Conservation (phyloP, 2,329 filamentous ascomycete species). For the Xylariales sp. region DNA sequence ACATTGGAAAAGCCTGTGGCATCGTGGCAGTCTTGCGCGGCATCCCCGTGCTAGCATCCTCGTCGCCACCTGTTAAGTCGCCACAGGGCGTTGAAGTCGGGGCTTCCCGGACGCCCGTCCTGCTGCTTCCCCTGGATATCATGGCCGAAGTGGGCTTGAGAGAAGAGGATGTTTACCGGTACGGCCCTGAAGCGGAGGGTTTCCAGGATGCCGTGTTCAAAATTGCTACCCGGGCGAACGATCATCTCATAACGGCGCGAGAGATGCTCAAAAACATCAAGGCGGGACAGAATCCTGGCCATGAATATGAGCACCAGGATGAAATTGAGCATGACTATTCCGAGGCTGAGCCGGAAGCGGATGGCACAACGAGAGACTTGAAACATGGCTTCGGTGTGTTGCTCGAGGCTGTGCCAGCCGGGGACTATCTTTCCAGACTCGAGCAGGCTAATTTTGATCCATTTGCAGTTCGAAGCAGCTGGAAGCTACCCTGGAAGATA, state of each 20-base stretch:
- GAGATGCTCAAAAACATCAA: conserved; percentile 84
- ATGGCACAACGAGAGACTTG: conserved; percentile 34
- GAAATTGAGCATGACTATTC: conserved; percentile 63
- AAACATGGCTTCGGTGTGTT: conserved; percentile 72
- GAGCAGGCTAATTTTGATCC: conserved; percentile 81
- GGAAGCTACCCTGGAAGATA: conserved; percentile 80
- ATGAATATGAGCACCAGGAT: conserved; percentile 83
- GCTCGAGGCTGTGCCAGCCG: conserved; percentile 73
- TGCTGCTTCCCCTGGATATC: conserved; percentile 82
- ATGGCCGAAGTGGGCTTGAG: conserved; percentile 78
- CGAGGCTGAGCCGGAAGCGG: conserved; percentile 25
- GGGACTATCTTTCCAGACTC: conserved; percentile 72
- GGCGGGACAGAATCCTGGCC: conserved; percentile 69
- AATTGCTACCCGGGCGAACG: conserved; percentile 89
- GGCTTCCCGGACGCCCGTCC: conserved; percentile 37
- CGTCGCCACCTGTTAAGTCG: conserved; percentile 47
- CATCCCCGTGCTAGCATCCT: conserved; percentile 81
- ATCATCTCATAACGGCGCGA: conserved; percentile 88
- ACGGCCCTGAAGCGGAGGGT: conserved; percentile 72
- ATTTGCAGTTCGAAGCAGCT: conserved; percentile 64
- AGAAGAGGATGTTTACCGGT: conserved; percentile 85
- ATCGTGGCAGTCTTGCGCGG: conserved; percentile 85
- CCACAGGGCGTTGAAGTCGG: conserved; percentile 34
- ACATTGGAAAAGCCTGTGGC: conserved; percentile 90
- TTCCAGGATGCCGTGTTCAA: conserved; percentile 86